Evolutionary conservation across 2,329 filamentous ascomycete genomes (phyloP).

Genomic region (Orbilia blumenaviensis): DNA sequence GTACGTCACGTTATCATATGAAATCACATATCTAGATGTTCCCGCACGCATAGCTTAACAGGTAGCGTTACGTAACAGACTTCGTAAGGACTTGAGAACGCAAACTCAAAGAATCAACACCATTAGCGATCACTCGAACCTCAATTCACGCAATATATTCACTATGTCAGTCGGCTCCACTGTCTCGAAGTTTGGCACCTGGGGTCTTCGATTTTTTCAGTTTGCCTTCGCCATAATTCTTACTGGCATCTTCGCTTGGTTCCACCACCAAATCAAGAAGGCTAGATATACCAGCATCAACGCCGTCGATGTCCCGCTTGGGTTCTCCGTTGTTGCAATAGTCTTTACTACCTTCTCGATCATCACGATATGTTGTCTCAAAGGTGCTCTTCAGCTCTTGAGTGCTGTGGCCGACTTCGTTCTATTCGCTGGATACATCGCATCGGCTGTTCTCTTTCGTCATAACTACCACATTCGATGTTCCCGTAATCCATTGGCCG

Average conservation of each 20-base stretch:
- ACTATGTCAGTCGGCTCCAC: constrained; percentile 31
- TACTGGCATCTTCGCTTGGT: constrained; percentile 55
- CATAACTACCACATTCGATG: constrained; percentile 55
- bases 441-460: constrained; percentile 53
- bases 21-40: no score
- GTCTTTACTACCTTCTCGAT: constrained; percentile 55
- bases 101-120: background rate
- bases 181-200: constrained; percentile 48
- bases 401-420: constrained; percentile 55
- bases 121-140: background rate
- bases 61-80: no score
- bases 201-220: constrained; percentile 55
- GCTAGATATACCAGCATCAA: constrained; percentile 30
- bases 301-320: constrained; percentile 49
- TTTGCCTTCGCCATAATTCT: constrained; percentile 56
- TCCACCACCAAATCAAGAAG: constrained; percentile 55
- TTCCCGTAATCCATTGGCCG: constrained; percentile 50
- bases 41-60: no score
- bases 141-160: background rate
- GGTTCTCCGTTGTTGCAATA: constrained; percentile 54
- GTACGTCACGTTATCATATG: no score
- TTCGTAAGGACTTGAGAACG: no score
- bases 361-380: constrained; percentile 54
- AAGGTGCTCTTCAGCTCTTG: constrained; percentile 29
- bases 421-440: constrained; percentile 56